These are phyloP conservation scores for Pleurotus eryngii DNA, from an alignment of 768 basidiomycete genomes.

Conservation along the genomic window DNA sequence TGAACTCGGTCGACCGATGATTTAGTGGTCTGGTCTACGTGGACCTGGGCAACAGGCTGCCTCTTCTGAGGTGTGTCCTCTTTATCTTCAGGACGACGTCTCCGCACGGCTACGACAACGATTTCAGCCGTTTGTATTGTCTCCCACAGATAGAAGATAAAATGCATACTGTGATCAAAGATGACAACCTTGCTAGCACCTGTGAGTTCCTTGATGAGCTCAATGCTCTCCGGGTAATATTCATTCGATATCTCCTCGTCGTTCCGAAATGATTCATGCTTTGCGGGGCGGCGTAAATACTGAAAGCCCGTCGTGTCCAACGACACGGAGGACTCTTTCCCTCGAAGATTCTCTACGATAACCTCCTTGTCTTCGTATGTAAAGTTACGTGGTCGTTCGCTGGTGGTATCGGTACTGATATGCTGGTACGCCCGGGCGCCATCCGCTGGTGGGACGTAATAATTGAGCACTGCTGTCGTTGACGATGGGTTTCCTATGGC, in stretches of 20 bases:
- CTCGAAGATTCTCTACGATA: constrained; percentile 51
- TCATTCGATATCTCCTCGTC: constrained; percentile 49
- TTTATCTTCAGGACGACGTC: constrained; percentile 32
- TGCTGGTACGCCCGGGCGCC: constrained; percentile 37
- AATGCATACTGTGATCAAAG: constrained; percentile 59
- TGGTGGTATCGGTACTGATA: constrained; percentile 31
- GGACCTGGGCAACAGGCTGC: constrained; percentile 43
- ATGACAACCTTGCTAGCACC: constrained; percentile 59
- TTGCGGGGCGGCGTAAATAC: constrained; percentile 34
- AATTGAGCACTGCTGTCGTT: constrained; percentile 31
- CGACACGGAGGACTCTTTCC: constrained; percentile 39
- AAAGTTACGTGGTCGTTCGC: constrained; percentile 36
- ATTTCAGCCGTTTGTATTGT: neutral
- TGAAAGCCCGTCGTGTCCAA: constrained; percentile 55
- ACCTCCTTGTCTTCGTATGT: constrained; percentile 23
- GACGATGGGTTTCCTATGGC: constrained; percentile 9
- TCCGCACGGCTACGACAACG: constrained; percentile 38
- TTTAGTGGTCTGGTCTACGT: constrained; percentile 50
- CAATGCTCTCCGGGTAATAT: constrained; percentile 61
- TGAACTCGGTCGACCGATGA: constrained; percentile 45
- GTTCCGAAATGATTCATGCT: constrained; percentile 44
- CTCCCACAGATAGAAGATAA: neutral
- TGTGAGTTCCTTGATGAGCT: constrained; percentile 55
- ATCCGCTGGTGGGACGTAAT: constrained; percentile 33
- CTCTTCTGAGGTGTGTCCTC: constrained; percentile 35